Evolutionary conservation across 2,329 filamentous ascomycete species (phyloP), one percentile per base, ranked within the genome.

Genomic region (Albifimbria verrucaria): DNA sequence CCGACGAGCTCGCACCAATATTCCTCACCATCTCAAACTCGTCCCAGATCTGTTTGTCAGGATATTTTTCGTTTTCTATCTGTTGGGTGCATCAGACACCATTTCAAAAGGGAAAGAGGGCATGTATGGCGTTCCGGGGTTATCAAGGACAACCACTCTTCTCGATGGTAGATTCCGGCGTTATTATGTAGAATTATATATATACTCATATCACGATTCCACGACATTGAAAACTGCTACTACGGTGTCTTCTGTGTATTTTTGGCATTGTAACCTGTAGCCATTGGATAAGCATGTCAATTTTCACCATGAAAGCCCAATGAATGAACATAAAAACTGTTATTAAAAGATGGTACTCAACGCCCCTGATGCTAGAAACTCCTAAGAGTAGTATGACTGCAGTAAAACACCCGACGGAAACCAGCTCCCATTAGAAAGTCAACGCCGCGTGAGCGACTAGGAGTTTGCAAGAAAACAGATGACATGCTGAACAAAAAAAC

Each of bases 81-180:
- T 43, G 52, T 48, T n/a, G 53, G 56, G 58, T 61, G 59, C 54
- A 56, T 59, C 57, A 60, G 62, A 50, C 56, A 63, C 59, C 56
- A 62, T 50, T 39, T 15, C 32, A 39, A 39, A 39, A 5, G 12
- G 32, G 5, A 39, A 39, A 17, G 12, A 39, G 32, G 32, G 32
- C 32, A 39, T 39, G 45, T 53, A 57, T 61, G 59, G 61, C 58
- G 59, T 62, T 56, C 51, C 39, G 50, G 52, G 45, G 36, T 52
- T 51, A 42, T 59, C 53, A 53, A 26, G 41, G n/a, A 18, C 45
- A 23, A 36, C 47, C 18, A 28, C 45, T 28, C 32, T 39, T 39
- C 32, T 39, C 32, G 18, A 39, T 39, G 32, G 18, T 15, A n/a
- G 11, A 17, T 15, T 39, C 18, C 18, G 18, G 4, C 12, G 15